phyloP scores from a whole-genome alignment of 345 rosid genomes.

The Murraya koenigii region DNA sequence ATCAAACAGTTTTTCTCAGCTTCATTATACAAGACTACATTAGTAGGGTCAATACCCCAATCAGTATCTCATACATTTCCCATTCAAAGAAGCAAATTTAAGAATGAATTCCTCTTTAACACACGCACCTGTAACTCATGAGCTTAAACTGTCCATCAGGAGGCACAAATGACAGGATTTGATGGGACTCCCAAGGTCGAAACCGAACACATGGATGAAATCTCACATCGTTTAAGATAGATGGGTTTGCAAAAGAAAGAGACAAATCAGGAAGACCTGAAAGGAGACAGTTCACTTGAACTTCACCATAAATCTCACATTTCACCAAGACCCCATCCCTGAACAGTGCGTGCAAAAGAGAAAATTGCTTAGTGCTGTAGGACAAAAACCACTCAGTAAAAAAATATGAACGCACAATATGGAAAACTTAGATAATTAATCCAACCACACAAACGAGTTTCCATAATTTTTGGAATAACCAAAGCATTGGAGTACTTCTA shows the following conservation, averaged over 20 bases:
- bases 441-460: background rate
- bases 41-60: background rate
- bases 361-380: conserved; percentile 6
- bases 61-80: background rate
- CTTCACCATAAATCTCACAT: conserved; percentile 78
- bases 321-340: conserved; percentile 68
- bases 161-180: conserved; percentile 89
- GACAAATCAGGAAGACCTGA: conserved; percentile 94
- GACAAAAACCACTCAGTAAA: conserved; percentile 7
- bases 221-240: conserved; percentile 71
- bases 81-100: background rate
- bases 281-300: conserved; percentile 85
- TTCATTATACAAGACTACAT: background rate
- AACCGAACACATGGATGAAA: conserved; percentile 96
- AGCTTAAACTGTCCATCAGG: conserved; percentile 96
- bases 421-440: conserved; percentile 1
- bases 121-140: conserved; percentile 89
- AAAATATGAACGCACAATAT: background rate
- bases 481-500: background rate
- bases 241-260: conserved; percentile 79
- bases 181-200: conserved; percentile 96
- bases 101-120: conserved; percentile 2
- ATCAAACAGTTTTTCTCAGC: background rate
- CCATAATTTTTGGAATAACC: background rate
- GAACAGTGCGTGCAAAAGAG: conserved; percentile 19